Conservation (phyloP, 495 filamentous ascomycete species). For the Aspergillus carlsbadensis region DNA sequence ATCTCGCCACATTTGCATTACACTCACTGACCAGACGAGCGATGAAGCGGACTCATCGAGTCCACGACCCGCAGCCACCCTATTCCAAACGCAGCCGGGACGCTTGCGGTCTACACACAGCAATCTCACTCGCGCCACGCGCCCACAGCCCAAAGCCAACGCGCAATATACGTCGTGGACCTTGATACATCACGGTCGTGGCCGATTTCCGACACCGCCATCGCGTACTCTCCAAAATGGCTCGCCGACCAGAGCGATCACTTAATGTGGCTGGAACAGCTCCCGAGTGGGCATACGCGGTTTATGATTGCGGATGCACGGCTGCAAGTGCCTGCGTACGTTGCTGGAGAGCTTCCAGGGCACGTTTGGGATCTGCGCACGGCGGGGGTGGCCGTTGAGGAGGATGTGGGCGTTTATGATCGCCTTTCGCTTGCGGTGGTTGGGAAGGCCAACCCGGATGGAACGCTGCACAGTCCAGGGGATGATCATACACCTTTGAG, state of each 20-base stretch:
- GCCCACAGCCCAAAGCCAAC: neutral
- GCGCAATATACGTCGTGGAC: slow-evolving; percentile 3
- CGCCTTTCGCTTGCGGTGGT: neutral
- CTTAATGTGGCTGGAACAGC: neutral
- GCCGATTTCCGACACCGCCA: slow-evolving; percentile 1
- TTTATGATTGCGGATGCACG: slow-evolving; percentile 1
- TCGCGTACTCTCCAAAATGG: neutral
- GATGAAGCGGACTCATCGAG: neutral
- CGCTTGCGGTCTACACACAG: neutral
- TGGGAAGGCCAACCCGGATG: neutral
- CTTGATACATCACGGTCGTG: neutral
- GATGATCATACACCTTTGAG: too few relatives aligned
- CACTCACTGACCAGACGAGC: neutral
- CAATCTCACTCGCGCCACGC: neutral
- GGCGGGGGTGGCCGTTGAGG: neutral
- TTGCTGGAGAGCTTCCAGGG: neutral
- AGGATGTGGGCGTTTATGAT: neutral
- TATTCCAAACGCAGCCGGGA: neutral
- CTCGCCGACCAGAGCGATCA: slow-evolving; percentile 2
- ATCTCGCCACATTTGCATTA: neutral
- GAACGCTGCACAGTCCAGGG: neutral
- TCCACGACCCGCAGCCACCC: neutral
- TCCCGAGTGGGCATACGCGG: neutral
- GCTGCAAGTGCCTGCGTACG: neutral
- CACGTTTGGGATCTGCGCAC: neutral